Evolutionary conservation across 805 yeast genomes (phyloP), one percentile per base, ranked within the genome.

Genomic region (Komagataella phaffii): DNA sequence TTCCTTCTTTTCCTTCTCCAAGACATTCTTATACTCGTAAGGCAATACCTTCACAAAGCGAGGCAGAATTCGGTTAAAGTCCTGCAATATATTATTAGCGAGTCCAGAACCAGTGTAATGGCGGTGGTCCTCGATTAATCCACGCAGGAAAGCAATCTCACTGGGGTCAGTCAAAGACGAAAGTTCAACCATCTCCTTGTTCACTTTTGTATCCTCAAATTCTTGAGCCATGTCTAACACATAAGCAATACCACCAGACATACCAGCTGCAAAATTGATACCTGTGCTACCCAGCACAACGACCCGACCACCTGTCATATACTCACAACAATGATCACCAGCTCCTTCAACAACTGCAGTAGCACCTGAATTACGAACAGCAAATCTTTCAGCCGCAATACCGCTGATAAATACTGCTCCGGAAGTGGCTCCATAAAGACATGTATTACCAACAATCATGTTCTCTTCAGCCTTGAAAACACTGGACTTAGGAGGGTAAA

Each of bases 301-400:
- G 55, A 93, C 96, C 61, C 98, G 81, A 66, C 99, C 99, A 67
- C 99, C 98, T 59, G 98, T 90, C 99, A 91, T 91, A 72, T 91
- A 91, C 72, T 91, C 99, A 73, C 97, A 91, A 50, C 99, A 99
- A 67, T 91, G 97, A 68, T 91, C 96, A 73, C 99, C 99, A 57
- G 87, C 83, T 64, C 96, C 96, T 70, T 91, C 99, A 58, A 88
- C 89, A 55, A 93, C 97, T 57, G 96, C 93, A 52, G 85, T 85
- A 46, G 98, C 98, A 69, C 99, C 99, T 30, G 98, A 93, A 78
- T 91, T 91, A 75, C 99, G 86, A 54, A 91, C 99, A 17, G 95
- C 96, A 67, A 91, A 91, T 69, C 99, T 83, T 75, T 91, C 99
- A 57, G 99, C 98, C 45, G 96, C 98, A 68, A 90, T 81, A 77